Evolutionary conservation across 352 stramenopile species (phyloP).

Genomic region (Thalassiosira livingstoniorum): DNA sequence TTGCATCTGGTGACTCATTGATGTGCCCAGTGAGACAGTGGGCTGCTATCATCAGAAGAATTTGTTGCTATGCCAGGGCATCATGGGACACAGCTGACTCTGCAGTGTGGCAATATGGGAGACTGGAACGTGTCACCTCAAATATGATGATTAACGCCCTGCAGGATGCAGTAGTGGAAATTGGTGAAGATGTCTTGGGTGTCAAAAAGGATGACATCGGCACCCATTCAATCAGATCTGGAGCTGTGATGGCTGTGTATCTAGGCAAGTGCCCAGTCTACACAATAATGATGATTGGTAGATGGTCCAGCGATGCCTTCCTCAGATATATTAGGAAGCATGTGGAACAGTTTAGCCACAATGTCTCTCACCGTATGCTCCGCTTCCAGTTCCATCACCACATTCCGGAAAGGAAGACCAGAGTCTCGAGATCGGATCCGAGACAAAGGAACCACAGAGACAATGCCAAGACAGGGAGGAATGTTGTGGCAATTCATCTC

Average conservation of each 20-base stretch:
- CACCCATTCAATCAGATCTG: constrained; percentile 2
- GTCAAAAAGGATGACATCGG: not conserved
- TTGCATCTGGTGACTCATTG: not conserved
- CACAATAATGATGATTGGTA: constrained; percentile 4
- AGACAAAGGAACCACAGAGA: too few relatives aligned
- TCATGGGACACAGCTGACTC: not conserved
- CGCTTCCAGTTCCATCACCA: too few relatives aligned
- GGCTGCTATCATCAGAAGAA: not conserved
- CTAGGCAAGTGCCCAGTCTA: constrained; percentile 6
- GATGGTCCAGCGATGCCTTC: constrained; percentile 8
- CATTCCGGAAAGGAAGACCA: too few relatives aligned
- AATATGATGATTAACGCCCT: not conserved
- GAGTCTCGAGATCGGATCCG: too few relatives aligned
- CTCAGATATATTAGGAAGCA: too few relatives aligned
- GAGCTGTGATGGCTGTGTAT: constrained; percentile 2
- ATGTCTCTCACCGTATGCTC: too few relatives aligned
- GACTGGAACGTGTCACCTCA: not conserved
- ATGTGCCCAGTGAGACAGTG: not conserved
- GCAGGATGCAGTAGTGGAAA: not conserved
- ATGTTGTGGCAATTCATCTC: too few relatives aligned
- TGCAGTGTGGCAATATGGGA: not conserved
- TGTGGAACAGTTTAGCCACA: too few relatives aligned
- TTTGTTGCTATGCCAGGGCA: not conserved
- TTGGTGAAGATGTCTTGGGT: not conserved
- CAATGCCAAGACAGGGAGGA: too few relatives aligned